Evolutionary conservation across 176 grass and related monocot genomes (phyloP).

Genomic region (Oryza nivara): DNA sequence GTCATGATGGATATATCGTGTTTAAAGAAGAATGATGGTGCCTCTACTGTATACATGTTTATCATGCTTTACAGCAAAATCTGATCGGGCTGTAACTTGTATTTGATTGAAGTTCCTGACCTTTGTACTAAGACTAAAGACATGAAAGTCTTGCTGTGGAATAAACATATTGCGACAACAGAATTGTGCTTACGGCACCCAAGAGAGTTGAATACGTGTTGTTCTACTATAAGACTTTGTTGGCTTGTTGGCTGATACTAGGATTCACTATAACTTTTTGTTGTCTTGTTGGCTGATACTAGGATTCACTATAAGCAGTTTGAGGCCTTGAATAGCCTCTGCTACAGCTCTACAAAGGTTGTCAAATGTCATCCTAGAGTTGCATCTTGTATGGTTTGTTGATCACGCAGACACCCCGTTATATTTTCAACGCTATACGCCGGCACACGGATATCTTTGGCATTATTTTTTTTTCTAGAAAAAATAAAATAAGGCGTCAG

Average conservation of each 20-base stretch:
- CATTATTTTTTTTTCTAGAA: no score
- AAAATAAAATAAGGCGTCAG: no score
- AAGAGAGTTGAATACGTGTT: background rate
- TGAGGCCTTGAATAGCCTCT: no score
- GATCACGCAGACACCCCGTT: no score
- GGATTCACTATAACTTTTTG: no score
- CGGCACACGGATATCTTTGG: no score
- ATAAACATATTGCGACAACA: background rate
- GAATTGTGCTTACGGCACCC: conserved; percentile 16
- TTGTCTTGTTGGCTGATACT: background rate
- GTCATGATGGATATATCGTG: conserved; percentile 1
- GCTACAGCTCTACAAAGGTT: background rate
- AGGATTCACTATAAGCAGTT: background rate
- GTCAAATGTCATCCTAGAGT: background rate
- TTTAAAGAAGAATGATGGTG: conserved; percentile 28
- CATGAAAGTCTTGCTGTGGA: background rate
- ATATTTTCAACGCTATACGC: background rate
- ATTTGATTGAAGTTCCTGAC: background rate
- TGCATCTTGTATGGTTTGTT: background rate
- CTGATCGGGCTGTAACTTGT: conserved; percentile 1
- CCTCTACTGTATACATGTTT: conserved; percentile 39
- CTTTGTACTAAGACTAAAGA: background rate
- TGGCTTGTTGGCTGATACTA: no score
- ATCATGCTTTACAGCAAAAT: conserved; percentile 8
- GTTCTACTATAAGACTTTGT: no score